Evolutionary conservation across 371 early-diverging fungal species (phyloP), one percentile per base, ranked within the genome.

Genomic region (Nematocida homosporus): DNA sequence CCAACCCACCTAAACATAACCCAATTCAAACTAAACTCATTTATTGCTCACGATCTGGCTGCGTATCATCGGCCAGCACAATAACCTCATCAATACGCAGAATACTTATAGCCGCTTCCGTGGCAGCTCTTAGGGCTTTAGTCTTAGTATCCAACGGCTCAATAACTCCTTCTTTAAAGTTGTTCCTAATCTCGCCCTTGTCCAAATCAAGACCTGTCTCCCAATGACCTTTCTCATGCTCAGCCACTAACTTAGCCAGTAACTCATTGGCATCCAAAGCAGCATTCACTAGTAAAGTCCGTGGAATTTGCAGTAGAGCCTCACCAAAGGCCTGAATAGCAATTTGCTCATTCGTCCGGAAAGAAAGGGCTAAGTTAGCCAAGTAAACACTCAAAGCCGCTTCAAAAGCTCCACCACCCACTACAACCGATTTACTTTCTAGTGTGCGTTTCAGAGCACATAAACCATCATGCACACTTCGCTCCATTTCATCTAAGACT

Each of bases 321-420:
- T 93, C 91, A 56, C 96, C 95, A 84, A 90, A 99, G 84, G 94
- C 94, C 44, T 92, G 92, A 86, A 98, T 93, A 5, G 96, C 95
- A 48, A 96, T 87, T 85, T 95, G 97, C 83, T 99, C 92, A 54
- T 89, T 87, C 35, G 89, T 88, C 20, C 87, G 88, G 2, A 94
- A 95, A 84, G 89, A 90, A 77, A 90, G 90, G 40, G 93, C 92
- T 87, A 93, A 93, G 84, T 93, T 93, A 86, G 97, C 97, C 61
- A 99, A 88, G 83, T 93, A 93, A 80, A 95, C 91, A 81, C 90
- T 91, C 38, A 99, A 86, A 8, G 97, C 97, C 25, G 91, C 86
- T 84, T 99, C 99, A 47, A 97, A 95, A 16, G 97, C 92, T 65
- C 99, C 99, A 72, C 99, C 99, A 81, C 98, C 98, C 44, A 98